Evolutionary conservation across 352 stramenopile genomes (phyloP).

Genomic region (Globisporangium sylvaticum): DNA sequence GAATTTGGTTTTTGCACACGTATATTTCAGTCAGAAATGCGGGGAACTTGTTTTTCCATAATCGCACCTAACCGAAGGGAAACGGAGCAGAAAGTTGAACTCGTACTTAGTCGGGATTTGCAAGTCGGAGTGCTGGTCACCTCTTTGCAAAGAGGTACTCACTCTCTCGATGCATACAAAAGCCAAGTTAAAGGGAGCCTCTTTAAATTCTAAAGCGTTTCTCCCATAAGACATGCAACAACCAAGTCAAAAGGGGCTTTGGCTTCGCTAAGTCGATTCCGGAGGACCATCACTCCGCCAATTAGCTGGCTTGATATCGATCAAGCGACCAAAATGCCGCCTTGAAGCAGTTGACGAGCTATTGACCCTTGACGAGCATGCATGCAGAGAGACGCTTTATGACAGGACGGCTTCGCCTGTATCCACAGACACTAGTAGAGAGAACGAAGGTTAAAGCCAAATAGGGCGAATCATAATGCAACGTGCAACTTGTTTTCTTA

Average conservation of each 20-base stretch:
- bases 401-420: neutral
- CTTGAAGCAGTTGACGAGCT: neutral
- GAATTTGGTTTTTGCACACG: neutral
- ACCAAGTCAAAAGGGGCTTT: neutral
- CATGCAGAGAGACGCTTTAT: neutral
- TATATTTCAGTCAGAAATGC: neutral
- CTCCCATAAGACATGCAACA: neutral
- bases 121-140: neutral
- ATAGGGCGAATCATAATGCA: neutral
- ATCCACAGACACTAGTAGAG: neutral
- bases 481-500: conserved; percentile 3
- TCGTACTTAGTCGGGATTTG: neutral
- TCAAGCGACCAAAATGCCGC: neutral
- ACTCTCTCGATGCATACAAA: neutral
- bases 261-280: too few relatives aligned
- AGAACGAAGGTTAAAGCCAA: neutral
- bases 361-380: neutral
- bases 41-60: neutral
- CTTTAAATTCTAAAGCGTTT: too few relatives aligned
- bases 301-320: neutral
- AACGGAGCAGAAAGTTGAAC: neutral
- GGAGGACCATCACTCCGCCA: too few relatives aligned
- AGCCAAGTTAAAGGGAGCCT: neutral
- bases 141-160: neutral
- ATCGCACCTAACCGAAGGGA: neutral